Evolutionary conservation across 2,329 filamentous ascomycete species (phyloP).

Genomic region (Colletotrichum sp.): DNA sequence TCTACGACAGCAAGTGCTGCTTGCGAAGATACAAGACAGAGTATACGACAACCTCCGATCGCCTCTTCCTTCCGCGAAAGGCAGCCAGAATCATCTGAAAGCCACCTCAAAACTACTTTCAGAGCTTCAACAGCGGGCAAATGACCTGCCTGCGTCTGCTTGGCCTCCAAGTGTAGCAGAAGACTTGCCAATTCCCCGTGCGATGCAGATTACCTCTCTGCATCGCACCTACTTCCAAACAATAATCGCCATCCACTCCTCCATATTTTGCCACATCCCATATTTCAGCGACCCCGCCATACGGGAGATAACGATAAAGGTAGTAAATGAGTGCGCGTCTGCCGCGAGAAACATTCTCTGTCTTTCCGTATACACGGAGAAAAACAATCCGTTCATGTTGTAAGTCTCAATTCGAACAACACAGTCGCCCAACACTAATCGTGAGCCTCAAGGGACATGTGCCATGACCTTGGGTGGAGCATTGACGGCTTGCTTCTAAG

Average conservation of each 20-base stretch:
- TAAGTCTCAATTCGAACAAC: accelerated
- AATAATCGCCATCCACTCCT: neutral
- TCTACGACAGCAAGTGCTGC: neutral
- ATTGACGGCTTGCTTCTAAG: neutral
- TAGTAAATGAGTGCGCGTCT: neutral
- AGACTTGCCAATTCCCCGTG: accelerated
- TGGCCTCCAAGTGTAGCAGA: neutral
- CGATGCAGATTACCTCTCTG: neutral
- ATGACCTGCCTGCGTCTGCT: neutral
- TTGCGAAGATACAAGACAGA: neutral
- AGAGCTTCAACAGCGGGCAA: neutral
- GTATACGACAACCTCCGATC: neutral
- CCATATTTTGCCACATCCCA: neutral
- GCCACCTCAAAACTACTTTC: neutral
- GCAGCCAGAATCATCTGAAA: neutral
- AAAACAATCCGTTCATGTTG: neutral
- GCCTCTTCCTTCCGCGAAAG: accelerated
- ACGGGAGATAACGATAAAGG: neutral
- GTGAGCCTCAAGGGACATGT: neutral
- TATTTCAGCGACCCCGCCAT: neutral
- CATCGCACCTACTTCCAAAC: neutral
- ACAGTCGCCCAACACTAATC: neutral
- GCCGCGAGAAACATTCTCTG: neutral
- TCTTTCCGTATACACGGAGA: neutral
- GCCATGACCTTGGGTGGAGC: neutral